These are phyloP conservation scores for Coemansia sp. DNA, from an alignment of 192 early-diverging fungal species.

Conservation along the genomic window DNA sequence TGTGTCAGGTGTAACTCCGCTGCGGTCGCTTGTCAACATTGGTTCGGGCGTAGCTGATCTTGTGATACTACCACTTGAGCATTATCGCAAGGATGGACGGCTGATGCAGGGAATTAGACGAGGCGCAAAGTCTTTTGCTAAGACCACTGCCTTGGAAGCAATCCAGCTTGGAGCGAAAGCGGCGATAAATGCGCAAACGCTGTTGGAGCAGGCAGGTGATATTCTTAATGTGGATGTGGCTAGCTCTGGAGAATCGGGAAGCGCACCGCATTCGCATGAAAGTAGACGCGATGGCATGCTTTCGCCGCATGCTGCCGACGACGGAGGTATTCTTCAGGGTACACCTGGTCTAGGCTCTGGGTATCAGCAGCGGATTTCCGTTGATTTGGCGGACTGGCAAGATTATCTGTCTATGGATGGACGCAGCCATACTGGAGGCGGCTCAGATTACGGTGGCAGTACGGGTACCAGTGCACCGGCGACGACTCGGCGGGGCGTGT, in stretches of 20 bases:
- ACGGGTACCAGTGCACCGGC: slow-evolving; percentile 1
- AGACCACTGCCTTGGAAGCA: slow-evolving; percentile 86
- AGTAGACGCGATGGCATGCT: slow-evolving; percentile 19
- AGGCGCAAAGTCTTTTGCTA: slow-evolving; percentile 86
- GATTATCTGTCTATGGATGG: slow-evolving; percentile 48
- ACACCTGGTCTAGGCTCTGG: not conserved
- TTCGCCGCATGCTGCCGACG: slow-evolving; percentile 7
- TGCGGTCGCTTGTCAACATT: slow-evolving; percentile 86
- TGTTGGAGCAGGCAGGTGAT: slow-evolving; percentile 88
- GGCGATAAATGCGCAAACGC: slow-evolving; percentile 83
- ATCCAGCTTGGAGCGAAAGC: slow-evolving; percentile 83
- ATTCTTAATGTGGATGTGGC: slow-evolving; percentile 60
- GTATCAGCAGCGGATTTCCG: slow-evolving; percentile 8
- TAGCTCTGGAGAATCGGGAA: slow-evolving; percentile 27
- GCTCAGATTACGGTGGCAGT: slow-evolving; percentile 12
- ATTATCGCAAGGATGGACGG: slow-evolving; percentile 89
- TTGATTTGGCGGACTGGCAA: slow-evolving; percentile 51
- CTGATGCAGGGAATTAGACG: slow-evolving; percentile 84
- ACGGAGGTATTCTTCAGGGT: not conserved
- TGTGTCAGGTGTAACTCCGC: slow-evolving; percentile 84
- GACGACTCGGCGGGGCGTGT: slow-evolving; percentile 28
- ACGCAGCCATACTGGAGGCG: slow-evolving; percentile 7
- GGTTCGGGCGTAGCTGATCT: slow-evolving; percentile 90
- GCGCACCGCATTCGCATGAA: slow-evolving; percentile 36
- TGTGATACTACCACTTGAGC: slow-evolving; percentile 87